Percentiles rank a stretch among this genome's conserved stretches.
These are phyloP conservation scores for Fraxinus americana DNA, from an alignment of 257 asterid genomes.

Conservation along the genomic window DNA sequence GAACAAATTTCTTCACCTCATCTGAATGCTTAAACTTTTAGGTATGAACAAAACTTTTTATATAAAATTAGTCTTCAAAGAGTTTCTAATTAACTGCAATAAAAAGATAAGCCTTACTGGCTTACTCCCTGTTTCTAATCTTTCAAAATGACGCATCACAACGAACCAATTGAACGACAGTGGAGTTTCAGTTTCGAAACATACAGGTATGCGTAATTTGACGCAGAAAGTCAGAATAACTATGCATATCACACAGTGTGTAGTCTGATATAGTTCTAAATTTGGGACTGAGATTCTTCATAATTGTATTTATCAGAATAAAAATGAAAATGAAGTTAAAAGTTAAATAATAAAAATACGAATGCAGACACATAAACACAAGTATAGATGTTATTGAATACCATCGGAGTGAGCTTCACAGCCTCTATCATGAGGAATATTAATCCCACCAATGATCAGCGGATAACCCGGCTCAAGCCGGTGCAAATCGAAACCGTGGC, in stretches of 20 bases:
- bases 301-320: not conserved
- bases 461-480: conserved; percentile 90
- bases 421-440: conserved; percentile 81
- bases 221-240: not conserved
- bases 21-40: too few relatives aligned
- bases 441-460: conserved; percentile 78
- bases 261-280: not conserved
- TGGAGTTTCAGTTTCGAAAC: not conserved
- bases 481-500: conserved; percentile 94
- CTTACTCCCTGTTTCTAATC: not conserved
- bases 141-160: not conserved
- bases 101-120: not conserved
- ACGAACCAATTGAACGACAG: not conserved
- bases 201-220: not conserved
- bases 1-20: too few relatives aligned
- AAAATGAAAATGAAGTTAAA: not conserved
- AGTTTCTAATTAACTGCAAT: not conserved
- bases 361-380: not conserved
- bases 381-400: conserved; percentile 16
- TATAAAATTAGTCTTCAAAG: not conserved
- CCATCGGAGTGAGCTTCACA: conserved; percentile 98
- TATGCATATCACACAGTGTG: not conserved
- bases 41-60: not conserved
- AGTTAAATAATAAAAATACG: not conserved
- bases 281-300: not conserved